Percentiles rank a stretch among this genome's conserved stretches.
phyloP scores from a whole-genome alignment of 306 rosid species.

The Inga oerstediana region DNA sequence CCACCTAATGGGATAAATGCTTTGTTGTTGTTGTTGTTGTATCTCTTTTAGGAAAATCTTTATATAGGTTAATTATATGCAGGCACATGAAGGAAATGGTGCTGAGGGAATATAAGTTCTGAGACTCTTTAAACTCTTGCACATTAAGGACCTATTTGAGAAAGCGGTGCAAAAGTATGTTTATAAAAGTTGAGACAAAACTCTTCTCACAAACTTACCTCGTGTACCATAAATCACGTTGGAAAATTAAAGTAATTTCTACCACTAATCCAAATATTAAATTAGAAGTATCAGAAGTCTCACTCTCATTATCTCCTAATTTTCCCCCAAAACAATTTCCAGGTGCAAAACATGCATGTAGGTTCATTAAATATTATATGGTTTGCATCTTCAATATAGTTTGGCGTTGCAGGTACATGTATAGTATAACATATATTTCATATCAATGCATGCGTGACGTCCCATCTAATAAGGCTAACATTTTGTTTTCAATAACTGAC shows the following conservation, averaged over 20 bases:
- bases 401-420: neutral
- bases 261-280: neutral
- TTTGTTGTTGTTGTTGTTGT: too few species aligned
- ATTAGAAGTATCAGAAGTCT: neutral
- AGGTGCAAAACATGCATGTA: neutral
- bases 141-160: neutral
- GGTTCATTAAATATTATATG: neutral
- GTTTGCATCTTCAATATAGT: neutral
- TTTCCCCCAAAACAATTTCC: neutral
- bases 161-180: too few species aligned
- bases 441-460: neutral
- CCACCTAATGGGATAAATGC: too few species aligned
- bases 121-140: neutral
- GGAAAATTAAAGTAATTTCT: too few species aligned
- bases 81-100: neutral
- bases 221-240: too few species aligned
- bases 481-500: neutral
- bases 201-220: too few species aligned
- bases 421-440: neutral
- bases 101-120: neutral
- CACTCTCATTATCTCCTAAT: neutral
- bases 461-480: neutral
- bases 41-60: too few species aligned
- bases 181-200: too few species aligned
- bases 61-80: neutral